These are phyloP conservation scores for Agapanthus africanus DNA, from an alignment of 106 monocot genomes.

Conservation along the genomic window DNA sequence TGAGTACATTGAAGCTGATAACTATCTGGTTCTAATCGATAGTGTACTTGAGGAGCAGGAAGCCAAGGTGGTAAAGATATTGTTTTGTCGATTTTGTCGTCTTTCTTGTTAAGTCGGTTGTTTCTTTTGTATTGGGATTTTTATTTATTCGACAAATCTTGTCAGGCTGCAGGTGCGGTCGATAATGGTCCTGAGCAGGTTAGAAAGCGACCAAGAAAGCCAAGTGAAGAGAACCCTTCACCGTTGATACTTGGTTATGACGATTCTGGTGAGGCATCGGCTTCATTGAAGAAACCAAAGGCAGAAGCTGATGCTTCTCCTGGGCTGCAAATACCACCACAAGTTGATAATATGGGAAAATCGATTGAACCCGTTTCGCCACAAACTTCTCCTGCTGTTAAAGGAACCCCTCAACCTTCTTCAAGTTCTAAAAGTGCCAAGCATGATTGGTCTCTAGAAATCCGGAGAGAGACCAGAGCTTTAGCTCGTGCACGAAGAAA, in stretches of 20 bases:
- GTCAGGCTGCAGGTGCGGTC: conserved; percentile 10
- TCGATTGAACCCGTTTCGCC: background rate
- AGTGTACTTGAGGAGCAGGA: conserved; percentile 39
- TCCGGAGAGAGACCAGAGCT: background rate
- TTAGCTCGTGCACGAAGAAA: background rate
- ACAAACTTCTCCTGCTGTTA: no score
- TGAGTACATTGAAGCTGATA: conserved; percentile 57
- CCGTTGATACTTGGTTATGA: conserved; percentile 3
- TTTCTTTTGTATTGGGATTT: background rate
- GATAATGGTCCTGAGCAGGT: conserved; percentile 3
- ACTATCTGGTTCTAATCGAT: conserved; percentile 48
- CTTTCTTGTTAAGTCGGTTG: background rate
- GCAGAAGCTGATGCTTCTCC: background rate
- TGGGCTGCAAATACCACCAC: background rate
- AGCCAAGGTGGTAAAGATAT: conserved; percentile 3
- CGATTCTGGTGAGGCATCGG: background rate
- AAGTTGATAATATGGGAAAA: background rate
- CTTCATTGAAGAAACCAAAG: conserved; percentile 10
- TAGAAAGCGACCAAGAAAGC: conserved; percentile 17
- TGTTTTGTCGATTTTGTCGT: background rate
- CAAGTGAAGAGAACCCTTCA: conserved; percentile 9
- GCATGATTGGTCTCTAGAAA: background rate
- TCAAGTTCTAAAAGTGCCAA: background rate
- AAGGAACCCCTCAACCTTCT: no score
- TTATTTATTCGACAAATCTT: background rate